Conservation (phyloP, 2,329 filamentous ascomycete species). For the Volutella citrinella region DNA sequence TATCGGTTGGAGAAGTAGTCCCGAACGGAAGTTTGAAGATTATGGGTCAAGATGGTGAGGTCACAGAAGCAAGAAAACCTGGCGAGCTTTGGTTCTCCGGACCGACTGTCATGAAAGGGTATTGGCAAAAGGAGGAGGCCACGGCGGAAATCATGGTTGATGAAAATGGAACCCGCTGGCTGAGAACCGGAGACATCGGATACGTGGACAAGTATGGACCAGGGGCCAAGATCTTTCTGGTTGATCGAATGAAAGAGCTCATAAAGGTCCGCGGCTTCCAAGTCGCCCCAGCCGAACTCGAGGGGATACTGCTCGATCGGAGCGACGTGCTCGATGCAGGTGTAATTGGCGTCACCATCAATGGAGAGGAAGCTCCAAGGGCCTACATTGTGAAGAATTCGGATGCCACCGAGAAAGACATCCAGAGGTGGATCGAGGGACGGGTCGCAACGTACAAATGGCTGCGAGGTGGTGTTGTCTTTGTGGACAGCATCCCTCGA, state of each 20-base stretch:
- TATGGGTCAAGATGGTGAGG: conserved; percentile 2
- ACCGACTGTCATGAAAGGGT: conserved; percentile 4
- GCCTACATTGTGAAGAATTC: conserved; percentile 3
- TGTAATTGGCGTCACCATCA: conserved; percentile 1
- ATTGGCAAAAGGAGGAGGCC: conserved; percentile 3
- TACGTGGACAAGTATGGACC: conserved; percentile 3
- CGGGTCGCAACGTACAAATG: conserved; percentile 6
- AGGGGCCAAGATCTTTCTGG: conserved; percentile 2
- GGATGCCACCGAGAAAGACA: conserved; percentile 1
- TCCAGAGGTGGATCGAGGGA: background rate
- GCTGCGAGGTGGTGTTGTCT: conserved; percentile 5
- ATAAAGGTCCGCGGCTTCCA: conserved; percentile 6
- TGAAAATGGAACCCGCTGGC: no score
- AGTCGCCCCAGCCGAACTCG: conserved; percentile 2
- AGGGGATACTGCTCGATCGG: conserved; percentile 2
- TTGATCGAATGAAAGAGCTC: conserved; percentile 5
- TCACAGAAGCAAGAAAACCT: conserved; percentile 1
- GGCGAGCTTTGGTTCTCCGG: conserved; percentile 5
- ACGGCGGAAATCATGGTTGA: conserved; percentile 1
- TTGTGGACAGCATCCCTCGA: conserved; percentile 6
- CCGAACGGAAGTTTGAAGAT: conserved; percentile 1
- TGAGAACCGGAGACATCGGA: conserved; percentile 4
- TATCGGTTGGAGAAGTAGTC: conserved; percentile 2
- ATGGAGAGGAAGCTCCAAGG: background rate
- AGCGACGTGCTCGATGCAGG: conserved; percentile 1